These are phyloP conservation scores for Potentilla sterilis DNA, from an alignment of 306 rosid species.

Conservation along the genomic window DNA sequence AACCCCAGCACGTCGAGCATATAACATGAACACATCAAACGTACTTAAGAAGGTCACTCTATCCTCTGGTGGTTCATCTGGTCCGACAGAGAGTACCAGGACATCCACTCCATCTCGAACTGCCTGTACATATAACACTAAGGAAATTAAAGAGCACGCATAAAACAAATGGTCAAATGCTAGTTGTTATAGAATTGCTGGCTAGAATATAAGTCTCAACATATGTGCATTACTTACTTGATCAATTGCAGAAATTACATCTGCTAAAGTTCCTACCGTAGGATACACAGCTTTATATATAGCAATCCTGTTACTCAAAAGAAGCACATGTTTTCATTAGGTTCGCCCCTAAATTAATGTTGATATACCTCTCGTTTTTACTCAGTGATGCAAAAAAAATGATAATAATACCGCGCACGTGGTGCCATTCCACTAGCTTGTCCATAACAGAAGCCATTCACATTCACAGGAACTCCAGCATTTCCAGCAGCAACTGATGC, in stretches of 20 bases:
- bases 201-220: neutral
- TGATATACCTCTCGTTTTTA: neutral
- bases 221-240: slow-evolving; percentile 39
- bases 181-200: neutral
- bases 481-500: slow-evolving; percentile 88
- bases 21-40: slow-evolving; percentile 55
- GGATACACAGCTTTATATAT: slow-evolving; percentile 85
- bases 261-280: slow-evolving; percentile 56
- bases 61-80: slow-evolving; percentile 57
- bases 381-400: neutral
- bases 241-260: slow-evolving; percentile 79
- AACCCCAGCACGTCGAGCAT: slow-evolving; percentile 76
- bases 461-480: slow-evolving; percentile 69
- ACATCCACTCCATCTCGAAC: slow-evolving; percentile 77
- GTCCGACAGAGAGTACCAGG: slow-evolving; percentile 72
- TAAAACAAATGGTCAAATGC: neutral
- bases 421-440: slow-evolving; percentile 88
- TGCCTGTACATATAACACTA: slow-evolving; percentile 40
- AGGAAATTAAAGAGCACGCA: neutral
- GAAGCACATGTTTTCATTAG: neutral
- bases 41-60: slow-evolving; percentile 52
- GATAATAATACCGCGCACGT: slow-evolving; percentile 50
- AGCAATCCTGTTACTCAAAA: slow-evolving; percentile 56
- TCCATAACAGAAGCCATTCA: slow-evolving; percentile 63
- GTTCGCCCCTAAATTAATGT: neutral